Base-by-base conservation (phyloP, 352 stramenopile genomes). In the Pythium rishiriense region DNA sequence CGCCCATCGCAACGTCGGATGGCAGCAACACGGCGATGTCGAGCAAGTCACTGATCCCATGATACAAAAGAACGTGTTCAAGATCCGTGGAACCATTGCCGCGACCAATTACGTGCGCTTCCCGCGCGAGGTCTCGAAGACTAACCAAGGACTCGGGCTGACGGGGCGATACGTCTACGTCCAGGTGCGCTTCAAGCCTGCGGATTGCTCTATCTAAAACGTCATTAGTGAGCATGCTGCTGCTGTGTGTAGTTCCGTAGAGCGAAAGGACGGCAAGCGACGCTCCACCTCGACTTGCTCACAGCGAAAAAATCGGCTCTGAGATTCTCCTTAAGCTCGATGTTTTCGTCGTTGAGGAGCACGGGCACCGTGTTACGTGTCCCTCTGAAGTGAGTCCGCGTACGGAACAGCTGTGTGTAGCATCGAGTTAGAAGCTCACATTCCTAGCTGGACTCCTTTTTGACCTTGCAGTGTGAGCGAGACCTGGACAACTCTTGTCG, bases 31-130 rank as follows among this genome's bases (percentile, higher is more conserved):
- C 22, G 84, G 84, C 7, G 83, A 94, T 43, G 83, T 93, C 6
- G 81, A 89, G 54, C 78, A 93, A 62, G 62, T 64, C 9, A 75
- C 87, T 21, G 87, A 95, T 51, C 64, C 64, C 22, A 56, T 74
- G 42, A 84, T 96, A 43, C 78, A 85, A 50, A 93, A 94, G 62
- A 92, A 82, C 41, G 79, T 96, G 2, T 91, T 90, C 49, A 78
- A 78, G 56, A 83, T 96, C 52, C 75, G 81, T 9, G 86, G 85
- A 22, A 68, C 78, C 33, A 90, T 93, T 28, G 83, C 84, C 22
- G 75, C 83, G 37, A 84, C 75, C 19, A 93, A 94, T 57, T 92
- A 83, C 62, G 59, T 96, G 3, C 75, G 79, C 17, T 76, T 96
- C 28, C 87, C 84, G 52, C 79, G 81, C 58, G 79, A 87, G 49